These are phyloP conservation scores for Hirsutella rhossiliensis DNA, from an alignment of 2,329 filamentous ascomycete genomes.

Conservation along the genomic window DNA sequence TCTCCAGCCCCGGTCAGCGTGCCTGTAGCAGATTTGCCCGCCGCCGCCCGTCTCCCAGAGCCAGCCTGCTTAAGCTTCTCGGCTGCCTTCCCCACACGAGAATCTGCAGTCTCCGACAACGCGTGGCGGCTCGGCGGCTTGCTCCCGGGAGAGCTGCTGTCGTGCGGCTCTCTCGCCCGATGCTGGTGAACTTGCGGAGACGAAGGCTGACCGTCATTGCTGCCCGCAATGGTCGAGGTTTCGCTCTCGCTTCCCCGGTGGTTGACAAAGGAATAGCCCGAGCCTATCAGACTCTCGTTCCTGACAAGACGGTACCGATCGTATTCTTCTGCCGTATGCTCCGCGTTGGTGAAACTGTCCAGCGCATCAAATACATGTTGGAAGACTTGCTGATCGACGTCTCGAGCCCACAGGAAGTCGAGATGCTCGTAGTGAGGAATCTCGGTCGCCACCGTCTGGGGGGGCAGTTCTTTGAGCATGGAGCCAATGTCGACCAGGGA, in stretches of 20 bases:
- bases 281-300: slow-evolving; percentile 35
- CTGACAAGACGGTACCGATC: slow-evolving; percentile 41
- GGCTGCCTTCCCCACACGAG: slow-evolving; percentile 4
- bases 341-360: slow-evolving; percentile 52
- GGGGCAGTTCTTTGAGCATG: slow-evolving; percentile 81
- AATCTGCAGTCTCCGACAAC: neutral
- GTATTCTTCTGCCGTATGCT: slow-evolving; percentile 48
- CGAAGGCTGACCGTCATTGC: slow-evolving; percentile 1
- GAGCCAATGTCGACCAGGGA: slow-evolving; percentile 87
- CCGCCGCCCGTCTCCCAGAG: slow-evolving; percentile 7
- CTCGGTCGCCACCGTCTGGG: slow-evolving; percentile 72
- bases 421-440: slow-evolving; percentile 93
- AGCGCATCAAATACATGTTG: slow-evolving; percentile 85
- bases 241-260: slow-evolving; percentile 24
- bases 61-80: slow-evolving; percentile 17
- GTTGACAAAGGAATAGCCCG: slow-evolving; percentile 12
- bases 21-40: too few species aligned
- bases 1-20: too few species aligned
- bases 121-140: neutral
- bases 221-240: slow-evolving; percentile 16
- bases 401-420: slow-evolving; percentile 87
- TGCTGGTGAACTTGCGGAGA: slow-evolving; percentile 11
- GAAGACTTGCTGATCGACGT: slow-evolving; percentile 76
- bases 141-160: neutral
- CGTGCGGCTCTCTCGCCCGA: slow-evolving; percentile 13